Conservation (phyloP, 345 rosid genomes). For the Trapa bicornis region DNA sequence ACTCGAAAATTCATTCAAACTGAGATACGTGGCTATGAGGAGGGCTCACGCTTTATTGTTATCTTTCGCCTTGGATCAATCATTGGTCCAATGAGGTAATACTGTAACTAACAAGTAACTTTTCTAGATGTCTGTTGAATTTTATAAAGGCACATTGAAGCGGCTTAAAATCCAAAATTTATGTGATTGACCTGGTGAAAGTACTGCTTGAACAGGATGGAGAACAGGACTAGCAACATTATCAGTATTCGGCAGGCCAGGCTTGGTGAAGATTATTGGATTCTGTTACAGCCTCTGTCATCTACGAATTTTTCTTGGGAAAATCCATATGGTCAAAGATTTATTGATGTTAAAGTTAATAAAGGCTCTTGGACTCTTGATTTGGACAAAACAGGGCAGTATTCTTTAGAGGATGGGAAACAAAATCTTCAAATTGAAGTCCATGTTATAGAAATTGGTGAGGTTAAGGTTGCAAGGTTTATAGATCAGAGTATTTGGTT, state of each 20-base stretch:
- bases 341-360: constrained; percentile 56
- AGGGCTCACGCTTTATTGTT: constrained; percentile 90
- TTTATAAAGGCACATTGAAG: background rate
- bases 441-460: constrained; percentile 55
- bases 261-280: constrained; percentile 66
- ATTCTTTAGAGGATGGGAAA: constrained; percentile 31
- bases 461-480: constrained; percentile 61
- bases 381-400: constrained; percentile 44
- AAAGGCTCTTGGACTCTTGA: constrained; percentile 42
- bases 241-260: constrained; percentile 83
- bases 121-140: background rate
- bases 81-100: constrained; percentile 81
- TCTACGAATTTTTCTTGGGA: constrained; percentile 80
- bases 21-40: constrained; percentile 94
- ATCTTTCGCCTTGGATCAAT: constrained; percentile 79
- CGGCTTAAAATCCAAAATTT: background rate
- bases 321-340: constrained; percentile 85
- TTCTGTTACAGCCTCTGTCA: constrained; percentile 56
- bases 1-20: constrained; percentile 43
- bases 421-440: constrained; percentile 32
- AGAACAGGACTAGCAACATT: constrained; percentile 59
- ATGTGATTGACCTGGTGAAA: background rate
- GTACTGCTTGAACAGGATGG: constrained; percentile 46
- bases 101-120: background rate
- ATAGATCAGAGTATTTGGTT: constrained; percentile 24